A percentile compares a stretch with the other conserved stretches of the same genome.
Evolutionary conservation across 225 moss, liverwort and hornwort genomes (phyloP).

Genomic region (Marchantia polymorpha): DNA sequence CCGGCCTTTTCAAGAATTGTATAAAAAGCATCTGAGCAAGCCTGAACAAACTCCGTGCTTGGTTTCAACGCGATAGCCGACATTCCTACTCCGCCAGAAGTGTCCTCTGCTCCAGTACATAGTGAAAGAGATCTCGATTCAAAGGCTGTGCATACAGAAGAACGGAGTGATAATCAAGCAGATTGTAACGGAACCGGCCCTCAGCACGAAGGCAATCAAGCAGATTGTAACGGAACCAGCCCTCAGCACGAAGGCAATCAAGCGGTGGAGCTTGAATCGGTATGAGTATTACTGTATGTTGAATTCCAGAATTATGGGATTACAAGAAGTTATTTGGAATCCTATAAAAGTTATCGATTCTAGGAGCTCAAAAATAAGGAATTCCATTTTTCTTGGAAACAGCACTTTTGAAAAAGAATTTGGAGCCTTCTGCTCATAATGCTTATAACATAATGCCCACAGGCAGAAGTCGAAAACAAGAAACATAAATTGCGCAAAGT

Average conservation of each 20-base stretch:
- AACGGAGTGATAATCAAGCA: not conserved
- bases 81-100: not conserved
- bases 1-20: too few relatives aligned
- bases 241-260: conserved; percentile 6
- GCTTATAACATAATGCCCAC: not conserved
- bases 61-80: not conserved
- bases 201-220: conserved; percentile 6
- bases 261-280: conserved; percentile 25
- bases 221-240: not conserved
- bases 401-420: not conserved
- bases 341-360: too few relatives aligned
- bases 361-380: not conserved
- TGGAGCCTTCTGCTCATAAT: not conserved
- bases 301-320: too few relatives aligned
- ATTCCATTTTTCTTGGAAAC: not conserved
- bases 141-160: not conserved
- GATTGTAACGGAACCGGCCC: not conserved
- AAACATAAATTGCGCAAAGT: conserved; percentile 21
- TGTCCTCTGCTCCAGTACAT: not conserved
- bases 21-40: not conserved
- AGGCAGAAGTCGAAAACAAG: conserved; percentile 29
- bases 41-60: not conserved
- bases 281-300: not conserved
- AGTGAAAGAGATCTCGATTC: not conserved
- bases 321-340: too few relatives aligned